Evolutionary conservation across 2,329 filamentous ascomycete species (phyloP).

Genomic region (Colletotrichum salicis): DNA sequence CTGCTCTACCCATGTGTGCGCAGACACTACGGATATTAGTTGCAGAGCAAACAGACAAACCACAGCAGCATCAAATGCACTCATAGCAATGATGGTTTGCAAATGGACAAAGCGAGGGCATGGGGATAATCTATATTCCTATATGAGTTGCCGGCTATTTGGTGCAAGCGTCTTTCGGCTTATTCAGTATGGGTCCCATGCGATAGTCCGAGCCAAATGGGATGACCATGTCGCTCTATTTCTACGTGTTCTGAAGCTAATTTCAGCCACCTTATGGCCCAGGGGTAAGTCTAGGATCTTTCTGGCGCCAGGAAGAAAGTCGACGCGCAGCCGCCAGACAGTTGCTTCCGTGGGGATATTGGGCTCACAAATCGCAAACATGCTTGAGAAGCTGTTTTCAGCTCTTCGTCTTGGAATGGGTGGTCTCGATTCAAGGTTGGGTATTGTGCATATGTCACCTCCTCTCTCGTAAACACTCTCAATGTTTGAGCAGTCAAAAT

Average conservation of each 20-base stretch:
- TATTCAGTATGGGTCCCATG: not conserved
- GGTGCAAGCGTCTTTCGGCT: not conserved
- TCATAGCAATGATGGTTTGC: not conserved
- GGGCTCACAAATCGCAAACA: not conserved
- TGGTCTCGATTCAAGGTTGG: too few relatives aligned
- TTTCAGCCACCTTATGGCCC: not conserved
- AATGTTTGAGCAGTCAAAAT: too few relatives aligned
- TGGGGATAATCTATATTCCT: not conserved
- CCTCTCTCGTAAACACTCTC: too few relatives aligned
- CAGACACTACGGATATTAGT: not conserved
- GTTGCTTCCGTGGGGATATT: not conserved
- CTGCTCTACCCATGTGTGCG: not conserved
- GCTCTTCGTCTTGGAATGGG: not conserved
- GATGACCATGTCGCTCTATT: not conserved
- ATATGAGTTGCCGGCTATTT: not conserved
- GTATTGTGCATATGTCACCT: too few relatives aligned
- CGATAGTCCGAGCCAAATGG: not conserved
- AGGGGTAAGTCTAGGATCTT: not conserved
- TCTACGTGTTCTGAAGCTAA: not conserved
- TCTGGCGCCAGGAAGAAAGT: not conserved
- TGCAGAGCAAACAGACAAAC: not conserved
- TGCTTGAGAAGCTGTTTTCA: not conserved
- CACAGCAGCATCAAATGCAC: not conserved
- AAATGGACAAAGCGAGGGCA: not conserved
- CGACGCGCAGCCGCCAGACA: not conserved